Conservation (phyloP, 2,329 filamentous ascomycete genomes). For the Penicillium sp. region DNA sequence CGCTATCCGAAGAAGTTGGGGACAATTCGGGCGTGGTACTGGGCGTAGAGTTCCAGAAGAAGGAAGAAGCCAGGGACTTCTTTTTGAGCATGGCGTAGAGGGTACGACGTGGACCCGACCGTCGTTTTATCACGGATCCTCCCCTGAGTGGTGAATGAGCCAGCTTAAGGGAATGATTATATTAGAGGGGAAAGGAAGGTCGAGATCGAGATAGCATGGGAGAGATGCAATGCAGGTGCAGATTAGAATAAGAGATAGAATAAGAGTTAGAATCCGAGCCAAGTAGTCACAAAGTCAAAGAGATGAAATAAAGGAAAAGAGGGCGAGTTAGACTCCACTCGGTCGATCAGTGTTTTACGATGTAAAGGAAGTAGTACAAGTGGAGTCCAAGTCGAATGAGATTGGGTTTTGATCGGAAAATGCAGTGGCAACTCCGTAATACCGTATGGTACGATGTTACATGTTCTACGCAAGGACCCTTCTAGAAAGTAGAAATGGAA, state of each 20-base stretch:
- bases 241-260: neutral
- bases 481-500: too few relatives aligned
- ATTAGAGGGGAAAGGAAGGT: slow-evolving; percentile 4
- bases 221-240: neutral
- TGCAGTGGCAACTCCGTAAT: neutral
- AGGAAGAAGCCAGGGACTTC: slow-evolving; percentile 33
- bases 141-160: slow-evolving; percentile 18
- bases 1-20: slow-evolving; percentile 40
- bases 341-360: slow-evolving; percentile 18
- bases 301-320: slow-evolving; percentile 8
- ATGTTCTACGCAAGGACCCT: neutral
- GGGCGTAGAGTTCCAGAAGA: slow-evolving; percentile 39
- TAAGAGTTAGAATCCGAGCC: neutral
- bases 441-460: neutral
- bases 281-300: too few relatives aligned
- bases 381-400: neutral
- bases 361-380: too few relatives aligned
- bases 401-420: neutral
- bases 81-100: slow-evolving; percentile 39
- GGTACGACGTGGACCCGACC: slow-evolving; percentile 21
- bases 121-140: slow-evolving; percentile 22
- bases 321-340: slow-evolving; percentile 7
- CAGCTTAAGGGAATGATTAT: slow-evolving; percentile 14
- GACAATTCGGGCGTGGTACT: slow-evolving; percentile 44
- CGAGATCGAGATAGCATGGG: neutral